Percentiles rank a stretch among this genome's conserved stretches.
These are phyloP conservation scores for Trypanosoma avium DNA, from an alignment of 208 protist genomes.

Conservation along the genomic window DNA sequence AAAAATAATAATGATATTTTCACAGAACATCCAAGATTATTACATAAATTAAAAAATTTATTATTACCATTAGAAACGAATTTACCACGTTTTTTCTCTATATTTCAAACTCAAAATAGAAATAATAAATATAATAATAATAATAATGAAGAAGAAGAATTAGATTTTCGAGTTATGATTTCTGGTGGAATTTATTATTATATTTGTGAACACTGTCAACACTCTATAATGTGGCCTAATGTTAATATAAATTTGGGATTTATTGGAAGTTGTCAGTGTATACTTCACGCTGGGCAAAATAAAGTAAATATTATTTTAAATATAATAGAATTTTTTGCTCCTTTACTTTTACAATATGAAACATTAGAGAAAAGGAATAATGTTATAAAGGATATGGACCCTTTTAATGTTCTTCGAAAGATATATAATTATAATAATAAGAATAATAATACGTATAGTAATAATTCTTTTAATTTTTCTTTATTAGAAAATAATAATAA, in stretches of 20 bases:
- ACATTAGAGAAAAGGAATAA: background rate
- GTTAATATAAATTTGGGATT: background rate
- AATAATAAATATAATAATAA: background rate
- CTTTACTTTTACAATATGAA: background rate
- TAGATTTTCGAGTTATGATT: background rate
- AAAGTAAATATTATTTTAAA: no score
- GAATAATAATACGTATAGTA: no score
- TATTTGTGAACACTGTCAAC: slow-evolving; percentile 13
- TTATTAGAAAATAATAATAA: no score
- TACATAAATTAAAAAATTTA: no score
- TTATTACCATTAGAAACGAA: no score
- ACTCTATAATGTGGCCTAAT: slow-evolving; percentile 7
- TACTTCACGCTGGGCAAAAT: no score
- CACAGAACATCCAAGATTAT: no score
- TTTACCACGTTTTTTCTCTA: no score
- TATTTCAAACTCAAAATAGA: no score
- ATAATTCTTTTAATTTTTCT: no score
- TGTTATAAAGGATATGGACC: background rate
- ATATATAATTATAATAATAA: background rate
- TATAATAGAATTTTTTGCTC: background rate
- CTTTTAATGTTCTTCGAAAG: slow-evolving; percentile 4
- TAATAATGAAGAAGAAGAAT: background rate
- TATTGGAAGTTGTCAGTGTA: no score
- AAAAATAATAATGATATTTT: no score
- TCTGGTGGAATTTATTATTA: slow-evolving; percentile 17